Evolutionary conservation across 2,329 filamentous ascomycete genomes (phyloP).

Genomic region (Pseudocercospora vitis): DNA sequence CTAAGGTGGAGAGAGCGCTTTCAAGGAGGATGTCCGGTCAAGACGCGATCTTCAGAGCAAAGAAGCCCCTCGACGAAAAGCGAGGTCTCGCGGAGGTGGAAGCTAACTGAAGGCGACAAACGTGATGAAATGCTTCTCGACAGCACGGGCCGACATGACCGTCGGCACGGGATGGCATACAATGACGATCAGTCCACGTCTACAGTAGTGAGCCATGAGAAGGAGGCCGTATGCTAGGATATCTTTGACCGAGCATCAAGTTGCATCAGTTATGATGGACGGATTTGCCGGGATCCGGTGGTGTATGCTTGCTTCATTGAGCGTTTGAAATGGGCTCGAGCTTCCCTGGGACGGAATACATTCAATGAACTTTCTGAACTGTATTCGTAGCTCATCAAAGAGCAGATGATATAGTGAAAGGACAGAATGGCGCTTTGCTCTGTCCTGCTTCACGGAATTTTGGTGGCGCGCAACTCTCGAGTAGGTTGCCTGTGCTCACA

Average conservation of each 20-base stretch:
- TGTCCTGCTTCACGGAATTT: background rate
- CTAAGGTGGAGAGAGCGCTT: conserved; percentile 86
- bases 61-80: conserved; percentile 30
- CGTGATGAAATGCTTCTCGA: conserved; percentile 4
- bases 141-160: conserved; percentile 8
- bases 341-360: background rate
- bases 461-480: background rate
- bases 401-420: conserved; percentile 3
- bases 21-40: conserved; percentile 83
- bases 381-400: conserved; percentile 4
- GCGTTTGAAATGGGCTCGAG: background rate
- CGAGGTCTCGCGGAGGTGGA: conserved; percentile 21
- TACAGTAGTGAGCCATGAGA: conserved; percentile 7
- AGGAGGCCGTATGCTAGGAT: background rate
- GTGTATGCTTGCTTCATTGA: conserved; percentile 4
- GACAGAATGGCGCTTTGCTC: background rate
- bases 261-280: background rate
- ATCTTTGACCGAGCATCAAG: background rate
- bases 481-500: background rate
- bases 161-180: background rate
- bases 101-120: conserved; percentile 13
- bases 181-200: conserved; percentile 4
- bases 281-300: background rate
- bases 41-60: conserved; percentile 70
- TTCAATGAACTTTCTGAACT: conserved; percentile 2